Conservation (phyloP, 2,329 filamentous ascomycete species). For the Tolypocladium pustulatum region DNA sequence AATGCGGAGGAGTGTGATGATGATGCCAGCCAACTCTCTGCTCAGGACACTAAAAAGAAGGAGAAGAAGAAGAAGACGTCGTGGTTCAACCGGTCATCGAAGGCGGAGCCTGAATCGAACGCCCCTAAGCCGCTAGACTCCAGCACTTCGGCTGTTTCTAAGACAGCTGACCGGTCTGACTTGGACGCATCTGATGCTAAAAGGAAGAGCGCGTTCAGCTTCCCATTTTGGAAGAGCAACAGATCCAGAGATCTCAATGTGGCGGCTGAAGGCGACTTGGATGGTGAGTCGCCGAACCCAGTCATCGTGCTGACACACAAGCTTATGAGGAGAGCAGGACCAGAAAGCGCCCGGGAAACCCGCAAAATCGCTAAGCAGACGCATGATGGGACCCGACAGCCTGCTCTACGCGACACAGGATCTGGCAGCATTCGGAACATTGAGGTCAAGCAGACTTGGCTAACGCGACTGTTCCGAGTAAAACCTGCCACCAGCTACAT, state of each 20-base stretch:
- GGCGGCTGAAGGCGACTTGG: conserved; percentile 30
- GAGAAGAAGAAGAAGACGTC: conserved; percentile 34
- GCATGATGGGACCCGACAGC: conserved; percentile 6
- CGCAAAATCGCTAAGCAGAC: background rate
- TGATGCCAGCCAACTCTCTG: conserved; percentile 7
- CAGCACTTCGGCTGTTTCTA: conserved; percentile 3
- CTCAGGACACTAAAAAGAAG: conserved; percentile 7
- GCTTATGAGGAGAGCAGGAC: background rate
- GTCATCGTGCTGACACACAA: background rate
- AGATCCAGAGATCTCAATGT: conserved; percentile 33
- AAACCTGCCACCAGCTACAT: conserved; percentile 70
- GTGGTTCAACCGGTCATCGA: conserved; percentile 42
- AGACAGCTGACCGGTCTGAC: conserved; percentile 5
- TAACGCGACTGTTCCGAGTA: conserved; percentile 79
- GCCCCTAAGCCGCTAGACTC: background rate
- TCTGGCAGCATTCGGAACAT: conserved; percentile 39
- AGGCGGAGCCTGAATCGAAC: conserved; percentile 14
- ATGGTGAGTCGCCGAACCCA: background rate
- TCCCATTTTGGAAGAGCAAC: conserved; percentile 45
- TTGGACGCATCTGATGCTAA: conserved; percentile 14
- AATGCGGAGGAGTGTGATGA: conserved; percentile 7
- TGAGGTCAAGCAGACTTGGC: conserved; percentile 71
- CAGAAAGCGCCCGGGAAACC: background rate
- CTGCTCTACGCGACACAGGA: conserved; percentile 22
- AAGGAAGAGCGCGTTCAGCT: conserved; percentile 43